Evolutionary conservation across 2,329 filamentous ascomycete species (phyloP), one percentile per base, ranked within the genome.

Genomic region (Fusarium abutilonis): DNA sequence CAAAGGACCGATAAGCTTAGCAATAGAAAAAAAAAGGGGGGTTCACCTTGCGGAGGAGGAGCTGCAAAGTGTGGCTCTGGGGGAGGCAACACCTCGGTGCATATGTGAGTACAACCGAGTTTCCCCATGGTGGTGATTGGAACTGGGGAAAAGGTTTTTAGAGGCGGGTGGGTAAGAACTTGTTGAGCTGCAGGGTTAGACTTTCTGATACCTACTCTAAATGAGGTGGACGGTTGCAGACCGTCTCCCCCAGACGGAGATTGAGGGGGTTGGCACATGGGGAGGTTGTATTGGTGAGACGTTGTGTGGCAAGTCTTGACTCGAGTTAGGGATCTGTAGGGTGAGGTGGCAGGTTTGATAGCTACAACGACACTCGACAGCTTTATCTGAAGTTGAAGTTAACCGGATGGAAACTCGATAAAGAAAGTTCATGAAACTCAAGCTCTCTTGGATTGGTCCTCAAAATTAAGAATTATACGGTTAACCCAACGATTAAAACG

Each of bases 1-100:
- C 42, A 60, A 60, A 54, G 56, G 56, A 60, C 56, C 55, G 56
- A 60, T 60, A 60, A 54, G 55, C 41, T 39, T 29, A 31, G 38
- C 56, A 56, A 29, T 28, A 43, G 35, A 36, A 31, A 52, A 58
- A 57, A 59, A 51, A 34, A 11, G 47, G 55, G 51, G 51, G 23
- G 26, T 11, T 38, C 4, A 36, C 6, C 7, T n/a, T 43, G 52
- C 43, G 56, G 50, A 52, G 56, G 56, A 60, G 48, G 53, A 56
- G 29, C 10, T 11, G 11, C 10, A 31, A 13, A 31, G 29, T 10
- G 56, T 60, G 55, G 49, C 56, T 60, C 56, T 55, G 56, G 56
- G 56, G 56, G 56, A 60, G 56, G 42, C 42, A 42, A 43, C 41
- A 48, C 14, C 26, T 60, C 48, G 55, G 55, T 21, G 52, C 21